These are phyloP conservation scores for Fusarium sacchari DNA, from an alignment of 2,329 filamentous ascomycete genomes.

Conservation along the genomic window DNA sequence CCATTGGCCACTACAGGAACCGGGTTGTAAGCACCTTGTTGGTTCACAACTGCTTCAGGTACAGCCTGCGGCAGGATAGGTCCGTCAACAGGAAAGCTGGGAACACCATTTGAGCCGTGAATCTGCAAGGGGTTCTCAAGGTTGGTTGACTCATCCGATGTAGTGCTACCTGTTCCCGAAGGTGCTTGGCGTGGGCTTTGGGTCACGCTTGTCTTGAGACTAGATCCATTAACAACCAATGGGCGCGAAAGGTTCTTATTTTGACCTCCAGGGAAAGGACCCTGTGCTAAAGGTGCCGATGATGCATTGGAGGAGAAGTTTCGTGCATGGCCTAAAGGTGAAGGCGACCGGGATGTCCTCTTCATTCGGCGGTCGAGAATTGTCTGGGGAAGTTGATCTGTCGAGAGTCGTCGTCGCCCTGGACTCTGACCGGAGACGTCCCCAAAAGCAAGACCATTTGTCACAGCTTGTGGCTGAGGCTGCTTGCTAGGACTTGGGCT, in stretches of 20 bases:
- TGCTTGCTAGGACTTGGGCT: conserved; percentile 43
- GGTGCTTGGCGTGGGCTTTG: conserved; percentile 36
- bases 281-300: conserved; percentile 52
- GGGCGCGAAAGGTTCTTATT: conserved; percentile 55
- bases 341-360: conserved; percentile 65
- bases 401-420: conserved; percentile 59
- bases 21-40: conserved; percentile 35
- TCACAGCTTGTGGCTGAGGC: conserved; percentile 40
- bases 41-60: conserved; percentile 28
- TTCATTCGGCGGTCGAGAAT: conserved; percentile 64
- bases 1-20: conserved; percentile 52
- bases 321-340: conserved; percentile 62
- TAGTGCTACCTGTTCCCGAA: conserved; percentile 22
- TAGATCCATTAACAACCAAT: conserved; percentile 63
- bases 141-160: conserved; percentile 37
- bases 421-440: conserved; percentile 56
- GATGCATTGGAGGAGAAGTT: conserved; percentile 55
- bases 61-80: conserved; percentile 8
- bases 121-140: conserved; percentile 47
- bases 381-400: conserved; percentile 64
- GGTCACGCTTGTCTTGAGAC: conserved; percentile 49
- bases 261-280: conserved; percentile 51
- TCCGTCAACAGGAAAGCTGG: conserved; percentile 26
- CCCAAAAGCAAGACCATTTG: conserved; percentile 58
- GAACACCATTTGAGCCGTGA: conserved; percentile 24